Percentiles rank a stretch among this genome's conserved stretches.
phyloP scores from a whole-genome alignment of 2,329 filamentous ascomycete genomes.

The Colletotrichum neosansevieriae region DNA sequence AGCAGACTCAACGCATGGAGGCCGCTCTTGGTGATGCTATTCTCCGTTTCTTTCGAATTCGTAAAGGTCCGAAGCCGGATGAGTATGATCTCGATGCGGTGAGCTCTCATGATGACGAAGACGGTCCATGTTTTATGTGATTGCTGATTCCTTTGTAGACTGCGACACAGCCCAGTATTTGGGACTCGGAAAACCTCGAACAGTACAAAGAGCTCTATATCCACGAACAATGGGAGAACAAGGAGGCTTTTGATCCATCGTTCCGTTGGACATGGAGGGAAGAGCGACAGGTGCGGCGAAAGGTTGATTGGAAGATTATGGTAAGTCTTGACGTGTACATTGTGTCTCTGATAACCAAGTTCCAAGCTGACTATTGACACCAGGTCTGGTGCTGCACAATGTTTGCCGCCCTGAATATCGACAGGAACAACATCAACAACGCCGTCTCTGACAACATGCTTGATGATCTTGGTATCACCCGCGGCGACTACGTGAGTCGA shows the following conservation, averaged over 20 bases:
- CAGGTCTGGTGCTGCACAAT: constrained; percentile 48
- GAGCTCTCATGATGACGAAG: not conserved
- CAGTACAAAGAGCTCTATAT: constrained; percentile 51
- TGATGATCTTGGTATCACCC: constrained; percentile 53
- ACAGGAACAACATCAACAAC: constrained; percentile 44
- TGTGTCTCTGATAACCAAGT: not conserved
- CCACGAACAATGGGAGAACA: constrained; percentile 53
- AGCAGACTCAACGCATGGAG: constrained; percentile 47
- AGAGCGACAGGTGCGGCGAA: constrained; percentile 46
- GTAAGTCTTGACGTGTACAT: constrained; percentile 33
- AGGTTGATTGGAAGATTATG: constrained; percentile 52
- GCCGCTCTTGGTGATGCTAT: constrained; percentile 48
- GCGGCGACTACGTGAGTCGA: constrained; percentile 46
- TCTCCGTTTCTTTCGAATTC: constrained; percentile 49
- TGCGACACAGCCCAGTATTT: constrained; percentile 53
- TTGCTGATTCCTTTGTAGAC: constrained; percentile 41
- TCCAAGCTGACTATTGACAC: constrained; percentile 37
- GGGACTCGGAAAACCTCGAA: constrained; percentile 52
- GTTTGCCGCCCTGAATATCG: constrained; percentile 45
- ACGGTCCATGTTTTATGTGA: rapidly evolving
- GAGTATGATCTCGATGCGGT: constrained; percentile 48
- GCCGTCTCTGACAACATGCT: constrained; percentile 49
- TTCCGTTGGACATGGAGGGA: constrained; percentile 51
- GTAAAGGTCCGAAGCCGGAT: constrained; percentile 46
- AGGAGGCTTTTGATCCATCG: constrained; percentile 47